phyloP scores from a whole-genome alignment of 202 grass and related monocot genomes.

The Thinopyrum obtusiflorum region DNA sequence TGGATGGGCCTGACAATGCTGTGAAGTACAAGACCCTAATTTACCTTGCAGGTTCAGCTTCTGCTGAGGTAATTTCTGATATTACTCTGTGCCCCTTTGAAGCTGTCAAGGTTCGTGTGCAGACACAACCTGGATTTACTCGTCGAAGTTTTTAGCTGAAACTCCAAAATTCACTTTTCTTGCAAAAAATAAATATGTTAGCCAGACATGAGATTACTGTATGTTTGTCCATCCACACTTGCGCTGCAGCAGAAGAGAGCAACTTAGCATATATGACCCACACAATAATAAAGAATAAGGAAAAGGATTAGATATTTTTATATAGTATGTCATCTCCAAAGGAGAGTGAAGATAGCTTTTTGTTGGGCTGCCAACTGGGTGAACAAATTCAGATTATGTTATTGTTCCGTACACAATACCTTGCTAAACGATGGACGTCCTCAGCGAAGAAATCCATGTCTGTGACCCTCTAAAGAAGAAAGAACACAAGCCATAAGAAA shows the following conservation, averaged over 20 bases:
- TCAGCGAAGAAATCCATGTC: too few relatives aligned
- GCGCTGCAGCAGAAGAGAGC: conserved; percentile 47
- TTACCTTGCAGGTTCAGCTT: conserved; percentile 94
- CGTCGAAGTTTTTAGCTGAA: conserved; percentile 4
- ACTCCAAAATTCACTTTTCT: too few relatives aligned
- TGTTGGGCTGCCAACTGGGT: neutral
- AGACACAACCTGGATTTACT: conserved; percentile 93
- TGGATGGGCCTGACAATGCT: conserved; percentile 89
- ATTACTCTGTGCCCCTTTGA: conserved; percentile 91
- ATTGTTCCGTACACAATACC: too few relatives aligned
- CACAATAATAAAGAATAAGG: neutral
- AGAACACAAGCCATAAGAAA: too few relatives aligned
- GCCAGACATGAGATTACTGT: neutral
- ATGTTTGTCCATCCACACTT: conserved; percentile 90
- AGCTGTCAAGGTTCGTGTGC: conserved; percentile 94
- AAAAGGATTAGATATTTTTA: too few relatives aligned
- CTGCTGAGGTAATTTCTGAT: conserved; percentile 95
- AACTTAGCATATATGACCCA: conserved; percentile 9
- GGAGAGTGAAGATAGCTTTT: neutral
- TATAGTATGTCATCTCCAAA: neutral
- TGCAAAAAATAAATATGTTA: too few relatives aligned
- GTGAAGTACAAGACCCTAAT: conserved; percentile 95
- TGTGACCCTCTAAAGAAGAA: too few relatives aligned
- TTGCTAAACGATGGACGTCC: too few relatives aligned
- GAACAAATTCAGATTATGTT: too few relatives aligned